These are phyloP conservation scores for Hanseniaspora singularis DNA, from an alignment of 805 yeast species.

Conservation along the genomic window DNA sequence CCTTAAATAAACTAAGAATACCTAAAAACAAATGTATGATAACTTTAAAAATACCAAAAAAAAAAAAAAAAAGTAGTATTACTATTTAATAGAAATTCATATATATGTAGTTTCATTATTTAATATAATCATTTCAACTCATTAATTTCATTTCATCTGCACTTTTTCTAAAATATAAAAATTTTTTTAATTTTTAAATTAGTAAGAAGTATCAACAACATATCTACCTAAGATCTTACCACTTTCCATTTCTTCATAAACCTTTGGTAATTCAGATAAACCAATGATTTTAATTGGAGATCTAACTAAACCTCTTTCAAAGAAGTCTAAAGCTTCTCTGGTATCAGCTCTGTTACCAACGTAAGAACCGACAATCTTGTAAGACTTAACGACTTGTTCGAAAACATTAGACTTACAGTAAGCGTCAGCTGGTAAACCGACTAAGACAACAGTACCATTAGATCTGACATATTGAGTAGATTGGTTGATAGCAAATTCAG, in stretches of 20 bases:
- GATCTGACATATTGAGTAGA: slow-evolving; percentile 43
- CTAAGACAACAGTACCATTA: slow-evolving; percentile 50
- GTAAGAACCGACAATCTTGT: slow-evolving; percentile 38
- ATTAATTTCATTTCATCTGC: too few relatives aligned
- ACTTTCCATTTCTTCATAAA: slow-evolving; percentile 66
- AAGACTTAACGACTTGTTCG: slow-evolving; percentile 39
- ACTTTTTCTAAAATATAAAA: slow-evolving; percentile 39
- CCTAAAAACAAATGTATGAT: too few relatives aligned
- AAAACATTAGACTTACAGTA: slow-evolving; percentile 37
- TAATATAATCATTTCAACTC: too few relatives aligned
- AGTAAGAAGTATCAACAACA: slow-evolving; percentile 66
- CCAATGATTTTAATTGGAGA: slow-evolving; percentile 69
- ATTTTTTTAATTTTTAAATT: slow-evolving; percentile 41
- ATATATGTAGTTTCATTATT: too few relatives aligned
- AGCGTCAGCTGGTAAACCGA: slow-evolving; percentile 48
- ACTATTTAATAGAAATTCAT: too few relatives aligned
- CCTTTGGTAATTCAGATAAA: slow-evolving; percentile 53
- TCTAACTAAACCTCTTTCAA: slow-evolving; percentile 55
- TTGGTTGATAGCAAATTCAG: slow-evolving; percentile 40
- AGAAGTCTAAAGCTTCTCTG: slow-evolving; percentile 63
- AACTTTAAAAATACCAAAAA: too few relatives aligned
- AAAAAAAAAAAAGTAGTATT: too few relatives aligned
- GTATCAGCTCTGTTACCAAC: slow-evolving; percentile 43
- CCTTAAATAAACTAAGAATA: too few relatives aligned
- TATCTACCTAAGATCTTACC: slow-evolving; percentile 80